Conservation (phyloP, 2,329 filamentous ascomycete species). For the Microcera coccophila region DNA sequence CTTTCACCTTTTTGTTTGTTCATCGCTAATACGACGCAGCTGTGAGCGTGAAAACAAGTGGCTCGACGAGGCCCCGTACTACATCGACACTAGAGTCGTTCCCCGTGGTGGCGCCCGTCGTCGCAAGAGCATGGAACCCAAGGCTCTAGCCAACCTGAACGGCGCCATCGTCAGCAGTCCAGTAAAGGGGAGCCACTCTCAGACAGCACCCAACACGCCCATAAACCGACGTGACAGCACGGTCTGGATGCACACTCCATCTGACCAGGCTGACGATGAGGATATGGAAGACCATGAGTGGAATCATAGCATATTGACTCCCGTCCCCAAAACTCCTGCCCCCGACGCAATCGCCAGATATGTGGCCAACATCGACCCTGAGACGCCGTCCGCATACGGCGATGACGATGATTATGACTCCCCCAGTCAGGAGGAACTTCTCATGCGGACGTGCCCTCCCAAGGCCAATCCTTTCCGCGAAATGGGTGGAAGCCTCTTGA, state of each 20-base stretch:
- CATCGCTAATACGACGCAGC: conserved; percentile 41
- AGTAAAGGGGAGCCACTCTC: conserved; percentile 29
- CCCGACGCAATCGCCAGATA: conserved; percentile 53
- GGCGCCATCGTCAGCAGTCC: conserved; percentile 53
- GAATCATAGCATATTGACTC: conserved; percentile 46
- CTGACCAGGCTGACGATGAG: conserved; percentile 39
- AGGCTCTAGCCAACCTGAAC: conserved; percentile 64
- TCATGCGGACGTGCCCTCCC: conserved; percentile 54
- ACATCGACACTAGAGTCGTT: conserved; percentile 62
- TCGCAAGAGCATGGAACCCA: conserved; percentile 78
- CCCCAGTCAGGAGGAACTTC: conserved; percentile 35
- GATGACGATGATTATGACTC: conserved; percentile 32
- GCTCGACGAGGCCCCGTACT: conserved; percentile 69
- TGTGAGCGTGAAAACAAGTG: conserved; percentile 74
- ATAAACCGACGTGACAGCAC: conserved; percentile 52
- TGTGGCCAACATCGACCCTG: conserved; percentile 46
- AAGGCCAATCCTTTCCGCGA: conserved; percentile 40
- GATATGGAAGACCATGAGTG: conserved; percentile 40
- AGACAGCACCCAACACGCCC: conserved; percentile 45
- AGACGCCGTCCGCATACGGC: conserved; percentile 39
- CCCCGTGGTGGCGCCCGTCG: conserved; percentile 68
- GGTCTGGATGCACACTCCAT: conserved; percentile 53
- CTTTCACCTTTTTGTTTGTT: background rate
- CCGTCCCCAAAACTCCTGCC: conserved; percentile 56
- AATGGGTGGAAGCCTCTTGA: conserved; percentile 44